Evolutionary conservation across 768 basidiomycete genomes (phyloP).

Genomic region (Paxillus ammoniavirescens): DNA sequence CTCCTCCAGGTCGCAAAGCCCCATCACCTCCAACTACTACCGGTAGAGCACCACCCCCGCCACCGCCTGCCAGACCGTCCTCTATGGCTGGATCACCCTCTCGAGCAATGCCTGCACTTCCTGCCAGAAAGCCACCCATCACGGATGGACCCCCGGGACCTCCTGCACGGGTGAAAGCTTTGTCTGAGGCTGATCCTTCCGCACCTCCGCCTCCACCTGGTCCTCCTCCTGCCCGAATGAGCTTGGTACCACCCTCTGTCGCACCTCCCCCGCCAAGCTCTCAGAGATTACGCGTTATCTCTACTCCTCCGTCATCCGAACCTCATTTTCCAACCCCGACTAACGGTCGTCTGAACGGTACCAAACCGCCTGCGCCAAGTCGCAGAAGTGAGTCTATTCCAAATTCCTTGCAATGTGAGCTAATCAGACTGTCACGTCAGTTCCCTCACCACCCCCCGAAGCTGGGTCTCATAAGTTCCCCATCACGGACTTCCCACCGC

Average conservation of each 20-base stretch:
- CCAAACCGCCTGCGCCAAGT: conserved; percentile 34
- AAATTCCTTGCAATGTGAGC: not conserved
- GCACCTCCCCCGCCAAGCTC: conserved; percentile 9
- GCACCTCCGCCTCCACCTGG: conserved; percentile 31
- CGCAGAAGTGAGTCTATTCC: conserved; percentile 46
- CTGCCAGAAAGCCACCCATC: conserved; percentile 36
- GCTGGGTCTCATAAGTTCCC: conserved; percentile 73
- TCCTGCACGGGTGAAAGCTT: conserved; percentile 39
- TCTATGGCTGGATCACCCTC: conserved; percentile 27
- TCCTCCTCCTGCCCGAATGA: conserved; percentile 26
- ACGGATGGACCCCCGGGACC: conserved; percentile 28
- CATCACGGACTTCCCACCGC: conserved; percentile 74
- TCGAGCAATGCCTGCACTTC: conserved; percentile 39
- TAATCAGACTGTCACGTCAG: conserved; percentile 29
- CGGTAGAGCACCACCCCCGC: conserved; percentile 40
- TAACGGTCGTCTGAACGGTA: conserved; percentile 27
- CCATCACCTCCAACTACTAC: conserved; percentile 37
- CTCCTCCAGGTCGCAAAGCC: conserved; percentile 33
- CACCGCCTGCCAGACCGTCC: conserved; percentile 46
- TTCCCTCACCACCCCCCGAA: conserved; percentile 58
- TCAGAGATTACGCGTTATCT: conserved; percentile 21
- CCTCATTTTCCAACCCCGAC: conserved; percentile 13
- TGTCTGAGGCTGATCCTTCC: conserved; percentile 44
- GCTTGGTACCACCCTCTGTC: conserved; percentile 16
- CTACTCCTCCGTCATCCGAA: conserved; percentile 23